Evolutionary conservation across 164 flowering plant genomes (phyloP).

Genomic region (Houttuynia cordata): DNA sequence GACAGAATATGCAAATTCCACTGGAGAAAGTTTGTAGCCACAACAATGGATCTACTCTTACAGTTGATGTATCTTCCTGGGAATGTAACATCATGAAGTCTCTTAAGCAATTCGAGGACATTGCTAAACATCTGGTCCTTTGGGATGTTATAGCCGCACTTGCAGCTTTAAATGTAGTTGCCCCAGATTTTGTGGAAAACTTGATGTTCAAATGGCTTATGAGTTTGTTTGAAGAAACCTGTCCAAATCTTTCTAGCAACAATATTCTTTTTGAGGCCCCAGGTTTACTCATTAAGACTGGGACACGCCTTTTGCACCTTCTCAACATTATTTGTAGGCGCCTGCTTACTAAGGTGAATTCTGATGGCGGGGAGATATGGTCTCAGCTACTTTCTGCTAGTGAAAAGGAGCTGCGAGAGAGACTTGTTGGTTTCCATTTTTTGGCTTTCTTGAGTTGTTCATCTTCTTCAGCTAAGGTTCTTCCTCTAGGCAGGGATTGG

Average conservation of each 20-base stretch:
- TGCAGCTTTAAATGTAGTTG: slow-evolving; percentile 43
- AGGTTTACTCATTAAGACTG: slow-evolving; percentile 16
- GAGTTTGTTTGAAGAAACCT: slow-evolving; percentile 15
- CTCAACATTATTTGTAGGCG: slow-evolving; percentile 60
- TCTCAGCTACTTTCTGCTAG: slow-evolving; percentile 29
- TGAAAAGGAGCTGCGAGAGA: slow-evolving; percentile 65
- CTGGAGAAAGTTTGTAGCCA: slow-evolving; percentile 11
- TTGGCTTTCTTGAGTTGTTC: slow-evolving; percentile 20
- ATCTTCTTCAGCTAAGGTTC: slow-evolving; percentile 15
- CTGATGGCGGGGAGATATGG: slow-evolving; percentile 40
- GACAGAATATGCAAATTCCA: slow-evolving; percentile 35
- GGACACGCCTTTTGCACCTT: slow-evolving; percentile 63
- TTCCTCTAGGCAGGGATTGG: slow-evolving; percentile 23
- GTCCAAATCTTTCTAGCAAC: slow-evolving; percentile 14
- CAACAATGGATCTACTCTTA: slow-evolving; percentile 9
- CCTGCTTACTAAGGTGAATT: slow-evolving; percentile 31
- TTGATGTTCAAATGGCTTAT: slow-evolving; percentile 55
- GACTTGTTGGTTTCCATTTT: slow-evolving; percentile 58
- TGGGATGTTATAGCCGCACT: slow-evolving; percentile 78
- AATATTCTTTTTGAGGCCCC: slow-evolving; percentile 20
- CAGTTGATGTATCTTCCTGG: slow-evolving; percentile 44
- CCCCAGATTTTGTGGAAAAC: slow-evolving; percentile 33
- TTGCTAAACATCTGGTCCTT: slow-evolving; percentile 39
- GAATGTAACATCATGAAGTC: slow-evolving; percentile 53
- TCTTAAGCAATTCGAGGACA: slow-evolving; percentile 32